Conservation (phyloP, 768 basidiomycete species). For the Xerocomus brunneocitrinus region DNA sequence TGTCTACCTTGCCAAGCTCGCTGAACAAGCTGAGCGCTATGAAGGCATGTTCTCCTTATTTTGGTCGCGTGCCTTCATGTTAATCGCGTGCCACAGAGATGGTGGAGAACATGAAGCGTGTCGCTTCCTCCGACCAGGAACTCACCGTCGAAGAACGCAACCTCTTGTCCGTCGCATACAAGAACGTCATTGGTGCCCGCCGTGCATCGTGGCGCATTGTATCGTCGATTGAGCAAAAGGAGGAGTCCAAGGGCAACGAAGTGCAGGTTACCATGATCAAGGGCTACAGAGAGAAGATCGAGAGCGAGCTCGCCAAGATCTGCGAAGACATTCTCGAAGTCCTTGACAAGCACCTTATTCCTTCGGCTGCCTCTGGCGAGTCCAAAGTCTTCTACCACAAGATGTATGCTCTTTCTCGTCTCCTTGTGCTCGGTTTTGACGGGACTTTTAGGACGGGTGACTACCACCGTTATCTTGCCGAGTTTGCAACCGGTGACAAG, state of each 20-base stretch:
- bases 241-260: constrained; percentile 97
- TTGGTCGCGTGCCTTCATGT: constrained; percentile 13
- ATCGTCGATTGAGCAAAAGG: constrained; percentile 98
- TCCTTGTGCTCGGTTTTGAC: constrained; percentile 7
- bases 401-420: constrained; percentile 56
- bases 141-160: constrained; percentile 99
- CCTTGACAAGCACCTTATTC: constrained; percentile 96
- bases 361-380: constrained; percentile 93
- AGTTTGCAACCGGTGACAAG: constrained; percentile 97
- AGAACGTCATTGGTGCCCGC: constrained; percentile 98
- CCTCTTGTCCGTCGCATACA: constrained; percentile 95
- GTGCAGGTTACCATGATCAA: constrained; percentile 97
- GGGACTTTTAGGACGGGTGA: constrained; percentile 82
- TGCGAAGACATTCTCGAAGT: constrained; percentile 98
- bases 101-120: constrained; percentile 99
- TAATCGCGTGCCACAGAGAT: constrained; percentile 55
- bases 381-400: constrained; percentile 99
- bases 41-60: constrained; percentile 57
- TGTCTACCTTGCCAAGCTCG: constrained; percentile 99
- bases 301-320: constrained; percentile 94
- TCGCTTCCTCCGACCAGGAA: constrained; percentile 96
- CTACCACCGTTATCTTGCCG: constrained; percentile 98
- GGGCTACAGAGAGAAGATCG: constrained; percentile 96
- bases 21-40: constrained; percentile 99
- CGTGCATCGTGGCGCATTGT: constrained; percentile 98